phyloP scores from a whole-genome alignment of 352 stramenopile species.

The Detonula confervacea region DNA sequence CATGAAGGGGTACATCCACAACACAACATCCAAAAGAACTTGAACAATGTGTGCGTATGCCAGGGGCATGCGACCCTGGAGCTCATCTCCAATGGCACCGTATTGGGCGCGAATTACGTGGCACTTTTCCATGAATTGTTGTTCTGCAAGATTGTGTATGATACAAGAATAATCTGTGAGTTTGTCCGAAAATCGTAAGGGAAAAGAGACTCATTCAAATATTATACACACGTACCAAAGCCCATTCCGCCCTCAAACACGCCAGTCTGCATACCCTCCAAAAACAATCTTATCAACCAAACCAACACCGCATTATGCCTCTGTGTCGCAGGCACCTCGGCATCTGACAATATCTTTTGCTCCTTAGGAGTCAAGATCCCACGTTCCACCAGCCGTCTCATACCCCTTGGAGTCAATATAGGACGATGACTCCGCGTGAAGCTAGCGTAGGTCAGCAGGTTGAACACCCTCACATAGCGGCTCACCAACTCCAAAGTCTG shows the following conservation, averaged over 20 bases:
- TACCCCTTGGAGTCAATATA: conserved; percentile 83
- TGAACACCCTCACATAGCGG: conserved; percentile 85
- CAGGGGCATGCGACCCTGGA: conserved; percentile 86
- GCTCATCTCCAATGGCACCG: conserved; percentile 85
- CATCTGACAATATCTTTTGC: conserved; percentile 71
- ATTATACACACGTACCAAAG: conserved; percentile 53
- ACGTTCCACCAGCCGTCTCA: conserved; percentile 82
- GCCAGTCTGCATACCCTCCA: conserved; percentile 72
- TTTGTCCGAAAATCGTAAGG: too few species aligned
- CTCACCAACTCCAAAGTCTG: conserved; percentile 80
- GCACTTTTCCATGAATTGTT: conserved; percentile 83
- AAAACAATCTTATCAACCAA: conserved; percentile 83
- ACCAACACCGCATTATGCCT: conserved; percentile 82
- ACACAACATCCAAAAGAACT: conserved; percentile 85
- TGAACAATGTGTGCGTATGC: conserved; percentile 88
- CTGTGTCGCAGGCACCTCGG: conserved; percentile 79
- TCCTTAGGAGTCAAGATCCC: conserved; percentile 82
- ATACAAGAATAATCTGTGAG: too few species aligned
- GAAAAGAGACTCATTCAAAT: too few species aligned
- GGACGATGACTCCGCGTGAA: conserved; percentile 85
- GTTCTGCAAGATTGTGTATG: too few species aligned
- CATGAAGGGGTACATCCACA: conserved; percentile 88
- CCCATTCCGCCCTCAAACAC: conserved; percentile 80
- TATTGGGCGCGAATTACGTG: conserved; percentile 86
- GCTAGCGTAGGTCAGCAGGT: conserved; percentile 86